Base-by-base conservation (phyloP, 169 alveolate species). In the Eimeria necatrix region DNA sequence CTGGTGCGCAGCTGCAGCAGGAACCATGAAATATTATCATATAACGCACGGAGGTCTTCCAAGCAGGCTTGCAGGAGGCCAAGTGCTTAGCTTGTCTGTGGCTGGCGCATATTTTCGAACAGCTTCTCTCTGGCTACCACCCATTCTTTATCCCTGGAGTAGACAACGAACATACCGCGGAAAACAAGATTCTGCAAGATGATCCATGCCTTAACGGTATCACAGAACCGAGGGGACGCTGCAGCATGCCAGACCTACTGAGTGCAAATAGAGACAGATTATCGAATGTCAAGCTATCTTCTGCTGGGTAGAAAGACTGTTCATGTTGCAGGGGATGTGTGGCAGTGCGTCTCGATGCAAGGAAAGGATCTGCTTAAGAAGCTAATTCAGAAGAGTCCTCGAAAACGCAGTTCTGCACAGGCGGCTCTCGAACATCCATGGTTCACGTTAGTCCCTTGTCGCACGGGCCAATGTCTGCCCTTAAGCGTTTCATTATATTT, bases 101-200 rank as follows among this genome's bases (percentile, higher is more conserved):
- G 41, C 41, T 32, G 41, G 41, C 41, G 41, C 41, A 22, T 49
- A 0, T 7, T 20, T 60, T 96, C 84, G 12, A 73, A 46, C 96
- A 97, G 96, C 84, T 97, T 59, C 95, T 97, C 7, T 84, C 97
- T 52, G 98, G 98, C 59, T 93, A 93, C 52, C 98, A 98, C 10
- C 98, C 98, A 1, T 97, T 97, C 91, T 94, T 56, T 84, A 41
- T 76, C 7, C 97, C 97, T 68, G 98, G 98, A 0, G 93, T 88
- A 18, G 97, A 96, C 92, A 97, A 97, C 84, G 97, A 96, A 86
- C 96, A 90, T n/a, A 95, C 97, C 6, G 94, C 85, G 8, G 95
- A 96, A 76, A 10, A 5, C 51, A 87, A 83, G 52, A 94, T 94
- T 20, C 8, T 94, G 49, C 88, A 49, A 12, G 89, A 20, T 9